Evolutionary conservation across 1,139 yeast genomes (phyloP).

Genomic region (Pichia sp.): DNA sequence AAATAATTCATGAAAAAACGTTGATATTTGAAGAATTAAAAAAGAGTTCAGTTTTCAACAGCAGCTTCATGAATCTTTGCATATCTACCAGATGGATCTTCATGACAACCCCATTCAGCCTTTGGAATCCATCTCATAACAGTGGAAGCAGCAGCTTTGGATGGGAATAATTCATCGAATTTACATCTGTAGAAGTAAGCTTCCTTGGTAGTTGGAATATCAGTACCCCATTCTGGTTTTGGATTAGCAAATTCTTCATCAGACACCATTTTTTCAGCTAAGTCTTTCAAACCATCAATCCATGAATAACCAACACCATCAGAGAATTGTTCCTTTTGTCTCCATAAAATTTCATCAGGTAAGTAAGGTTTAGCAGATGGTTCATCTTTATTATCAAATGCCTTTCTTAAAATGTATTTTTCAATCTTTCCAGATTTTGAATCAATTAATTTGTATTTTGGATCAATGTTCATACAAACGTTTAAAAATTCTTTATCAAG

Average conservation of each 20-base stretch:
- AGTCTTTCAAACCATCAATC: conserved; percentile 96
- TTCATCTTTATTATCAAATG: conserved; percentile 81
- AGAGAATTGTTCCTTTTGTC: conserved; percentile 99
- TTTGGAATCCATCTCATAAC: conserved; percentile 99
- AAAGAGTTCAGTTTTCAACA: conserved; percentile 28
- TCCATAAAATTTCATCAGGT: conserved; percentile 95
- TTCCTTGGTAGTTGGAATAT: conserved; percentile 94
- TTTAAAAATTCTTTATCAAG: conserved; percentile 89
- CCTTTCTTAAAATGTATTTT: conserved; percentile 93
- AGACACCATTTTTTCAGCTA: conserved; percentile 78
- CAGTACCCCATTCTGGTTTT: conserved; percentile 93
- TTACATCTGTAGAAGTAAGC: conserved; percentile 98
- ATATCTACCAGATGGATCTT: conserved; percentile 96
- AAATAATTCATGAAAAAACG: not conserved
- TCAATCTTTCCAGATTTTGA: conserved; percentile 70
- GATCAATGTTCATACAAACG: conserved; percentile 90
- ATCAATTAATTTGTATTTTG: conserved; percentile 81
- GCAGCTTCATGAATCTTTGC: conserved; percentile 81
- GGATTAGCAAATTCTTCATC: conserved; percentile 89
- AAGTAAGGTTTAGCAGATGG: conserved; percentile 73
- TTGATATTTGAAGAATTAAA: not conserved
- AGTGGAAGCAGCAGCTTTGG: conserved; percentile 87
- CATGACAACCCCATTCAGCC: conserved; percentile 99
- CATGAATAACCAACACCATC: conserved; percentile 99
- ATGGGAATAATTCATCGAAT: conserved; percentile 88